These are phyloP conservation scores for Neurospora sp. DNA, from an alignment of 495 filamentous ascomycete genomes.

Conservation along the genomic window DNA sequence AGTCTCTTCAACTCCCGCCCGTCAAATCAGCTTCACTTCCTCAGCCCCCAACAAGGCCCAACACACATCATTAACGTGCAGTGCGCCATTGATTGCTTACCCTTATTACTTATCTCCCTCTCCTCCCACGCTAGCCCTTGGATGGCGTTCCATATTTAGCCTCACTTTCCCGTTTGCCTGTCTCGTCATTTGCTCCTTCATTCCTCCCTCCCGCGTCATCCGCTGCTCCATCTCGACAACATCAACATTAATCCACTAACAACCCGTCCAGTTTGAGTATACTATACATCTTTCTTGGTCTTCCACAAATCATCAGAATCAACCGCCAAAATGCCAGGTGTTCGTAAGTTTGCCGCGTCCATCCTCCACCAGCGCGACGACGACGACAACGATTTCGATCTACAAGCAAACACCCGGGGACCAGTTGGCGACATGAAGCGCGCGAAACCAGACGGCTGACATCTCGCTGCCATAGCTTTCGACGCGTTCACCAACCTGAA, in stretches of 20 bases:
- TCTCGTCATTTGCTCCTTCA: not conserved
- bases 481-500: constrained; percentile 24
- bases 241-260: not conserved
- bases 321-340: constrained; percentile 12
- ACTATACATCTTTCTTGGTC: not conserved
- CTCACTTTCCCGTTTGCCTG: not conserved
- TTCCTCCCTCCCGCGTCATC: not conserved
- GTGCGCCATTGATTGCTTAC: not conserved
- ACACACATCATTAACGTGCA: not conserved
- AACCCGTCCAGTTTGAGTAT: not conserved
- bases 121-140: not conserved
- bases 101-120: not conserved
- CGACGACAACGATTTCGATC: not conserved
- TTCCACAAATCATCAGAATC: not conserved
- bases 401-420: not conserved
- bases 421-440: not conserved
- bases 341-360: constrained; percentile 8
- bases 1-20: not conserved
- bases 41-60: not conserved
- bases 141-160: not conserved
- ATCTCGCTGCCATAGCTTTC: constrained; percentile 10
- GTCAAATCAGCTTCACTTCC: not conserved
- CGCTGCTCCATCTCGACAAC: not conserved
- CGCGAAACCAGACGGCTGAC: not conserved
- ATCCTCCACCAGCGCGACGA: not conserved